Evolutionary conservation across 345 rosid species (phyloP), one percentile per base, ranked within the genome.

Genomic region (Arabidopsis arenosa): DNA sequence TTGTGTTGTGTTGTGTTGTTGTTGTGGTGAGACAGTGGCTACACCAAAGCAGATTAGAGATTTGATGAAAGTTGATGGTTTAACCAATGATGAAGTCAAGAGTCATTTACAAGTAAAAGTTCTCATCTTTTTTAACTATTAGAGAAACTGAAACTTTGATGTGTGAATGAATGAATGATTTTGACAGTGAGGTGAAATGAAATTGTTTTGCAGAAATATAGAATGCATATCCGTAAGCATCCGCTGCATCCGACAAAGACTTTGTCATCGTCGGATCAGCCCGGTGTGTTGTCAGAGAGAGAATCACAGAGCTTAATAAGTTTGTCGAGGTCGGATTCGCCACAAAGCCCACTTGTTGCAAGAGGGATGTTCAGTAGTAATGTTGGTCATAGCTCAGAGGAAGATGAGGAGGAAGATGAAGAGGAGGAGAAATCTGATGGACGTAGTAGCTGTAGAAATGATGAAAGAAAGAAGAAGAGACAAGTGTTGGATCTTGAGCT

Each of bases 81-180:
- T 93, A 73, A 93, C 98, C 66, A 89, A 86, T 76, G 96, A 90
- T 81, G 95, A 93, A 89, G 91, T 93, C 5, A 93, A 93, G 79
- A 89, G 95, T 81, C 96, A 93, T 83, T 86, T 93, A 68, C 98
- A 93, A 87, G 98, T 89, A 78, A 73, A 52, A 36, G 17, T 13
- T 37, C 52, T 79, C 0, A 58, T 65, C 62, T 45, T 48, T 18
- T 23, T 23, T 23, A 23, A 23, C 26, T 2, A 23, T 23, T 66
- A 53, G 5, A 47, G 4, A 10, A 33, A 13, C 60, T 37, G 17
- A 13, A 11, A 7, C 51, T 51, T 67, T 74, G 62, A 51, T 37
- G 43, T 66, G 44, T 63, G 64, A 58, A 12, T 43, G 64, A 45
- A 33, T 70, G 62, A 40, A 26, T 55, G 43, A 70, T 55, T 30